Percentiles rank a stretch among this genome's conserved stretches.
phyloP scores from a whole-genome alignment of 139 green algal genomes.

The Dunaliella primolecta region DNA sequence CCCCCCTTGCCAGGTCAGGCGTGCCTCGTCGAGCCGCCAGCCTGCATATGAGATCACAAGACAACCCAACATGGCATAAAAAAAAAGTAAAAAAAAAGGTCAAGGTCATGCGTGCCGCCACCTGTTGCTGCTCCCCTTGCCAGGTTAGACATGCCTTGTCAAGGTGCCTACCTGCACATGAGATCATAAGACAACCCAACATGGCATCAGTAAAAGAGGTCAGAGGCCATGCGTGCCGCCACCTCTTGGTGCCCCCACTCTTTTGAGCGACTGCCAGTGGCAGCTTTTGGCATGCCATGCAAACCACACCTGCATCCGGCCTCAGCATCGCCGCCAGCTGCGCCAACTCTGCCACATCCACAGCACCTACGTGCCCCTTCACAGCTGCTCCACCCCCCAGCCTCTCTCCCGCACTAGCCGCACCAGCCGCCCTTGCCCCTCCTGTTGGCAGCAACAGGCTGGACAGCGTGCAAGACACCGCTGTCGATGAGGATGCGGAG shows the following conservation, averaged over 20 bases:
- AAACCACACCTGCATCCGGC: not conserved
- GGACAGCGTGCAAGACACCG: not conserved
- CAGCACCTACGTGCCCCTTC: not conserved
- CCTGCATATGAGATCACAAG: not conserved
- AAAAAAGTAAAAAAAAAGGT: too few relatives aligned
- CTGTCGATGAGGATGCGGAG: too few relatives aligned
- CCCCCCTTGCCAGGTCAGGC: not conserved
- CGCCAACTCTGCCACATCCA: not conserved
- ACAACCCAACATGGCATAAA: slow-evolving; percentile 3
- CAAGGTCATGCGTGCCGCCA: slow-evolving; percentile 12
- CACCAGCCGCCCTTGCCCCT: not conserved
- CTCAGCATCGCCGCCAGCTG: not conserved
- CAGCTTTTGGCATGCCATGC: too few relatives aligned
- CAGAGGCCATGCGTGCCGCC: slow-evolving; percentile 10
- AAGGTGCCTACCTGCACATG: slow-evolving; percentile 12
- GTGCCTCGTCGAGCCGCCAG: slow-evolving; percentile 21
- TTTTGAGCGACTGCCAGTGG: too few relatives aligned
- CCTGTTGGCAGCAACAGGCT: not conserved
- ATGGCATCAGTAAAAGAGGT: too few relatives aligned
- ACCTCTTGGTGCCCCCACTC: not conserved
- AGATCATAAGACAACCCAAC: too few relatives aligned
- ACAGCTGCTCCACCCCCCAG: not conserved
- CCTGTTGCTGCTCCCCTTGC: not conserved
- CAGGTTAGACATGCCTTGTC: slow-evolving; percentile 15
- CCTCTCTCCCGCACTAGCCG: not conserved